Base-by-base conservation (phyloP, 1,284 basidiomycete genomes). In the Kalmanozyma brasiliensis region DNA sequence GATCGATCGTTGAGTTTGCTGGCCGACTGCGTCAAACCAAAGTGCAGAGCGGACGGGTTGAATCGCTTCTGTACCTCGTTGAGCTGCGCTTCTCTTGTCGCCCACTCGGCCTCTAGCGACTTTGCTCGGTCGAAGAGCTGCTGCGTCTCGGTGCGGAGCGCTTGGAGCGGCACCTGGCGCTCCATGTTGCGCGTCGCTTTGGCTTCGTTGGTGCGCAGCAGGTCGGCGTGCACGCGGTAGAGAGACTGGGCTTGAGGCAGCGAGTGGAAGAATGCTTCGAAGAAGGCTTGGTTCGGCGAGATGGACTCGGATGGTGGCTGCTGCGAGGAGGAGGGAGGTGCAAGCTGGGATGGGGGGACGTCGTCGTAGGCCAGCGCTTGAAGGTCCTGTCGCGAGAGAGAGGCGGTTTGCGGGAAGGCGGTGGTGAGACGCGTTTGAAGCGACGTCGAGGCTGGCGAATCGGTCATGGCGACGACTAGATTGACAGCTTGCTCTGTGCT, bases 41-140 rank as follows among this genome's bases (percentile, higher is more conserved):
- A 67, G 22, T 69, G 69, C 36, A 81, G 41, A 8, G 78, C 66
- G 1, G 56, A 59, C 4, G 75, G 79, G 16, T 58, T 43, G 56
- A 80, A 81, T 1, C 77, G 42, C 61, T 76, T 77, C 26, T 64
- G 60, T 32, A 56, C 68, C 41, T 78, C 78, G 30, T 45, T 47
- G 52, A 78, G 61, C 35, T 70, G 56, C 2, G 20, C 30, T 40
- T 76, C 73, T 5, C 52, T 34, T 1, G 19, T 16, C 1, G 73
- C 63, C 70, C 74, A 78, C 34, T 71, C 61, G 16, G 62, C 29
- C 36, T 80, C 72, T 11, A 64, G 41, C 5, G 40, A 4, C 34
- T 66, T 64, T 6, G 78, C 78, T 2, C 71, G 63, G 19, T 72
- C 73, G 37, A 71, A 75, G 2, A 73, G 62, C 6, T 48, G 49